These are phyloP conservation scores for Spathaspora passalidarum DNA, from an alignment of 805 yeast species.

Conservation along the genomic window DNA sequence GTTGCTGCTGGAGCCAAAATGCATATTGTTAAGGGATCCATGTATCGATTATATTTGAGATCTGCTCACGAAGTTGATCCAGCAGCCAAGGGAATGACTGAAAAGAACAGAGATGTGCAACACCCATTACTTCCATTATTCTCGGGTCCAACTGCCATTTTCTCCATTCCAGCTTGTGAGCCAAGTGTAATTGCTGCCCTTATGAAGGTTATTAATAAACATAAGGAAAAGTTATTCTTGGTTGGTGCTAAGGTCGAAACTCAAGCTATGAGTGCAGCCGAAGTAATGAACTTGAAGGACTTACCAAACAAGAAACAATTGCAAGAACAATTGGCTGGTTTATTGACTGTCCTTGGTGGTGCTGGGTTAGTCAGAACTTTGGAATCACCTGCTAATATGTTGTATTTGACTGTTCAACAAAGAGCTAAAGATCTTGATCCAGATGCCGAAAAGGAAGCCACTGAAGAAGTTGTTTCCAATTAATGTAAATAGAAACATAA, in stretches of 20 bases:
- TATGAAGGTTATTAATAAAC: conserved; percentile 55
- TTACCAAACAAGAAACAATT: conserved; percentile 70
- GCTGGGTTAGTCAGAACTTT: conserved; percentile 84
- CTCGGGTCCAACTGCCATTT: conserved; percentile 82
- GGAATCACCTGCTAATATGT: conserved; percentile 60
- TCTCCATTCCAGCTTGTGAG: conserved; percentile 63
- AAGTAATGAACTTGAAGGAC: conserved; percentile 62
- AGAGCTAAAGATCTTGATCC: conserved; percentile 32
- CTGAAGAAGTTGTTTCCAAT: conserved; percentile 1
- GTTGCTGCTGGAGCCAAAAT: conserved; percentile 64
- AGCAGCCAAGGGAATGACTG: conserved; percentile 52
- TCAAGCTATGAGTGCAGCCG: conserved; percentile 47
- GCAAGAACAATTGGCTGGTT: conserved; percentile 79
- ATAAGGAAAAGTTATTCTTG: conserved; percentile 71
- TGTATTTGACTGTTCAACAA: conserved; percentile 73
- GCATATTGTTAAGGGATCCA: conserved; percentile 61
- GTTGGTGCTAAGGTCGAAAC: conserved; percentile 84
- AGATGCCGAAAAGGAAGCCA: conserved; percentile 13
- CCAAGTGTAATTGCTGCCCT: conserved; percentile 66
- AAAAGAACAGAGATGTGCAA: conserved; percentile 37
- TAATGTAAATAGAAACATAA: background rate
- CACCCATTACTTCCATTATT: conserved; percentile 75
- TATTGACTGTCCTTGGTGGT: conserved; percentile 82
- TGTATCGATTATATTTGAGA: conserved; percentile 75
- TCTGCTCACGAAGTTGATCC: conserved; percentile 73